Evolutionary conservation across 2,329 filamentous ascomycete genomes (phyloP).

Genomic region (Sarocladiaceae sp.): DNA sequence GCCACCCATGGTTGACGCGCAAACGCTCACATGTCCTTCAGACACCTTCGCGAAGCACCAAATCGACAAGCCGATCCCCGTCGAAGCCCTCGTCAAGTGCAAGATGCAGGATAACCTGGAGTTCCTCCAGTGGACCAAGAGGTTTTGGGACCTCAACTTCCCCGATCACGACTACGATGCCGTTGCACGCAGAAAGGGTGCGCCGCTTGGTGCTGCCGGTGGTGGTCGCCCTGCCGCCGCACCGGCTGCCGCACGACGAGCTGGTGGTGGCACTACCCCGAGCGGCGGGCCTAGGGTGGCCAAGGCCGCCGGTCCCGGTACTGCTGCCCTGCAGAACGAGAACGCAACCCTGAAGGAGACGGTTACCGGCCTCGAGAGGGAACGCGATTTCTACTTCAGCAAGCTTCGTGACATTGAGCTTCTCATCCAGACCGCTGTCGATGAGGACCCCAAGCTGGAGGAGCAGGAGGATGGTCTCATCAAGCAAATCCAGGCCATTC

Average conservation of each 20-base stretch:
- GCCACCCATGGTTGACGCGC: constrained; percentile 9
- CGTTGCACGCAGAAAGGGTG: constrained; percentile 75
- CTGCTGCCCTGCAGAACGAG: constrained; percentile 75
- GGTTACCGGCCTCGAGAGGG: constrained; percentile 88
- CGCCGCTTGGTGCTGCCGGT: constrained; percentile 48
- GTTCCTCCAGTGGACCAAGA: constrained; percentile 95
- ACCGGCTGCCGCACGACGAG: constrained; percentile 44
- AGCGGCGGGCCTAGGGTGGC: constrained; percentile 48
- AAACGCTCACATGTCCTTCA: constrained; percentile 27
- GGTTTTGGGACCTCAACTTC: constrained; percentile 97
- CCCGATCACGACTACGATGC: constrained; percentile 97
- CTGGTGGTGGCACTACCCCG: constrained; percentile 60
- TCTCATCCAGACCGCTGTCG: constrained; percentile 86
- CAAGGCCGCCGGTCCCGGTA: constrained; percentile 51
- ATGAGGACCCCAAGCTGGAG: constrained; percentile 88
- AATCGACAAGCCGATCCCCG: constrained; percentile 85
- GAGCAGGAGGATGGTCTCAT: constrained; percentile 89
- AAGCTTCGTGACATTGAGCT: constrained; percentile 97
- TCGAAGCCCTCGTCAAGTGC: constrained; percentile 89
- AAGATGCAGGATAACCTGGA: constrained; percentile 99
- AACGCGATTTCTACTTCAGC: constrained; percentile 98
- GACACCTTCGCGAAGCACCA: constrained; percentile 81
- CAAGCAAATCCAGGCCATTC: constrained; percentile 93
- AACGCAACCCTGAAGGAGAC: constrained; percentile 90
- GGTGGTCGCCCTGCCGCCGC: constrained; percentile 47